These are phyloP conservation scores for Manihot esculenta DNA, from an alignment of 441 rosid species.

Conservation along the genomic window DNA sequence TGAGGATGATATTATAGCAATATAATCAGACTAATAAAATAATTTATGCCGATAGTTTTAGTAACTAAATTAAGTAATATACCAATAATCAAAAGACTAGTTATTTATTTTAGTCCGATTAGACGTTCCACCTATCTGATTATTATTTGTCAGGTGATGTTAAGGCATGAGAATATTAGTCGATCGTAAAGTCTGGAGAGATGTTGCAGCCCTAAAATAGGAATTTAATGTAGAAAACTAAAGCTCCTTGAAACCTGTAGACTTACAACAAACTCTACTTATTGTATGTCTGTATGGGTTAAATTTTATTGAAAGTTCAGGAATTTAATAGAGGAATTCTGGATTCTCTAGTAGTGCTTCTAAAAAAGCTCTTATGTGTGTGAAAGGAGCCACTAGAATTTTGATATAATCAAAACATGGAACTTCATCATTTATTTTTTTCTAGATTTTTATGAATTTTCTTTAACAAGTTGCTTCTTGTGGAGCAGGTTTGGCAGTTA, in stretches of 20 bases:
- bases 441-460: neutral
- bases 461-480: constrained; percentile 3
- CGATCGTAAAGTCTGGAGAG: neutral
- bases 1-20: too few species aligned
- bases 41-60: too few species aligned
- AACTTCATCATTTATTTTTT: neutral
- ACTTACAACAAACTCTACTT: neutral
- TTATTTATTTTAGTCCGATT: neutral
- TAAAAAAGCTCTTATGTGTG: neutral
- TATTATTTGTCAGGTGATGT: neutral
- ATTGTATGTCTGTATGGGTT: neutral
- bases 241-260: neutral
- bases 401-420: neutral
- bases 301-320: neutral
- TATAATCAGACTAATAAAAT: too few species aligned
- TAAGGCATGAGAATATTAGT: neutral
- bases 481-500: constrained; percentile 85
- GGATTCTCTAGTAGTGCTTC: neutral
- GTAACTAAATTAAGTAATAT: too few species aligned
- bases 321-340: too few species aligned
- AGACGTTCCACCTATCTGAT: neutral
- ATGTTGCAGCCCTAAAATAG: too few species aligned
- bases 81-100: too few species aligned
- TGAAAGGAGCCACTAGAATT: neutral
- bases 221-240: neutral